Evolutionary conservation across 1,284 basidiomycete genomes (phyloP).

Genomic region (Peniophora sp.): DNA sequence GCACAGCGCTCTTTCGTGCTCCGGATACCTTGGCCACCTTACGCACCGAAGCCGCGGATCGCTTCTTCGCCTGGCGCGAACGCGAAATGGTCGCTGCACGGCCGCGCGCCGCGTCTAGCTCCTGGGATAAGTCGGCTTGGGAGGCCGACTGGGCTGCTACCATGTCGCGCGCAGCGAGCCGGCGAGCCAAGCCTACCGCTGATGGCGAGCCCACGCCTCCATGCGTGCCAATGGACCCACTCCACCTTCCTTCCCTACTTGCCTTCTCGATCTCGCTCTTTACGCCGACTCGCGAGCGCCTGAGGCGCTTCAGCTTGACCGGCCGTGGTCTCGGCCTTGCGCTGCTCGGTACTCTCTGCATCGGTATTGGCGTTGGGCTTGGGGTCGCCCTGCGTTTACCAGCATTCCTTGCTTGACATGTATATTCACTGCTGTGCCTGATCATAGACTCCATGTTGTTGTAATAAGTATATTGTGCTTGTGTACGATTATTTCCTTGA

Average conservation of each 20-base stretch:
- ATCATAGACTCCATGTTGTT: no score
- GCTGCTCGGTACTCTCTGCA: conserved; percentile 25
- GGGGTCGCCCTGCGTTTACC: not conserved
- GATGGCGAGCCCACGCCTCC: conserved; percentile 10
- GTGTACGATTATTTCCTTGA: no score
- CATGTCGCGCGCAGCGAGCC: conserved; percentile 31
- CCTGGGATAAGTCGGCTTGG: conserved; percentile 54
- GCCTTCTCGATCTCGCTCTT: conserved; percentile 39
- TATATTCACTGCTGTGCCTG: no score
- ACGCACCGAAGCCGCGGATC: conserved; percentile 54
- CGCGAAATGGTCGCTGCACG: conserved; percentile 39
- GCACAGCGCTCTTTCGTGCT: conserved; percentile 49
- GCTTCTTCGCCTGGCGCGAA: conserved; percentile 67
- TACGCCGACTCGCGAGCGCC: conserved; percentile 20
- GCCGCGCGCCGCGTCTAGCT: conserved; percentile 4
- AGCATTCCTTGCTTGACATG: no score
- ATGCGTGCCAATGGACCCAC: conserved; percentile 30
- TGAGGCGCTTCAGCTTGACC: conserved; percentile 11
- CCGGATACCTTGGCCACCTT: conserved; percentile 48
- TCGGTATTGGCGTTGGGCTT: conserved; percentile 26
- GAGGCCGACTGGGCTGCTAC: conserved; percentile 53
- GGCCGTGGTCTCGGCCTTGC: conserved; percentile 19
- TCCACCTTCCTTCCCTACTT: conserved; percentile 40
- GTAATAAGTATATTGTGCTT: no score
- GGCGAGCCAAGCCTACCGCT: no score